Base-by-base conservation (phyloP, 176 grass and related monocot species). In the Tuctoria greenei region DNA sequence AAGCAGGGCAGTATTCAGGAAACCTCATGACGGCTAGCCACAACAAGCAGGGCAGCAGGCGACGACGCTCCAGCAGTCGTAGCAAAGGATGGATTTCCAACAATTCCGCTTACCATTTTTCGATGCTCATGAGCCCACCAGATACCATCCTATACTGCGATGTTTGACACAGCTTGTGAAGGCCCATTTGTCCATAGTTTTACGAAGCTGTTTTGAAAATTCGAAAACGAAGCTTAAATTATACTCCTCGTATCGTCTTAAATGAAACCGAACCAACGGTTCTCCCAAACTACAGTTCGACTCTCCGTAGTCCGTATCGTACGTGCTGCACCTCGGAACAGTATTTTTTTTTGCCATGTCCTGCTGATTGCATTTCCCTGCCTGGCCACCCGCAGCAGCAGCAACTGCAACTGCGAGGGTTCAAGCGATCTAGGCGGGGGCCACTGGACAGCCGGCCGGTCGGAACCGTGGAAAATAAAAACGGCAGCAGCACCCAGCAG, bases 271-370 rank as follows among this genome's bases (percentile, higher is more conserved):
- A 8, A 9, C 39, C 74, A 76, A 76, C 74, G 59, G 63, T 59
- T 76, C 74, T 21, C 43, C 45, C 74, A 39, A 76, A 76, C 58
- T 28, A 76, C 73, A 21, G 20, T n/a, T n/a, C n/a, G n/a, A n/a
- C n/a, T n/a, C 42, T 14, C n/a, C n/a, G n/a, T n/a, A n/a, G n/a
- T 20, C 74, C 74, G 60, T 64, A 64, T 36, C 72, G 39, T 54
- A 28, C 14, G 72, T 74, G 61, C 60, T 16, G 20, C 51, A 8
- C 51, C 23, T 16, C 40, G 50, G 50, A 54, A n/a, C n/a, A n/a
- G n/a, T n/a, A n/a, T n/a, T n/a, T n/a, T n/a, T n/a, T n/a, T n/a
- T n/a, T n/a, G n/a, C 50, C 54, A 56, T 56, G 54, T 21, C 54
- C 54, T 56, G 54, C 46, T 49, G 17, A 17, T 52, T n/a, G 7